A percentile compares a stretch with the other conserved stretches of the same genome.
Conservation (phyloP, 495 filamentous ascomycete genomes). For the Acidiella bohemica region DNA sequence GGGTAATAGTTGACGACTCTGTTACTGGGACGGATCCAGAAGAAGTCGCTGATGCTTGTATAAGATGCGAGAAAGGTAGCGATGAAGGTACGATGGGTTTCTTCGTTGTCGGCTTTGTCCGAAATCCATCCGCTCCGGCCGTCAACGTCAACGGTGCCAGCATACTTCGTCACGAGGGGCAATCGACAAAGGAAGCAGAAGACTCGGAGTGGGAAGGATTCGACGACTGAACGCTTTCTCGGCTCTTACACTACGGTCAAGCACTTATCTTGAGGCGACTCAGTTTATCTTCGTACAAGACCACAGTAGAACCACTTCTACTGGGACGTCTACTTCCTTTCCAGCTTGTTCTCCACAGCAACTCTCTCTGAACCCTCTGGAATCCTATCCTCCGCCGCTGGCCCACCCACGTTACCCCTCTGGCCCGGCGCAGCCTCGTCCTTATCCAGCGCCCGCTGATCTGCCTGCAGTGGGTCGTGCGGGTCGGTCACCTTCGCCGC, state of each 20-base stretch:
- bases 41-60: constrained; percentile 41
- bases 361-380: constrained; percentile 37
- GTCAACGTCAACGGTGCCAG: background rate
- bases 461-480: constrained; percentile 18
- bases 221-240: constrained; percentile 23
- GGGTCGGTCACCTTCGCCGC: constrained; percentile 10
- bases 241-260: too few relatives aligned
- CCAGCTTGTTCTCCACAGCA: constrained; percentile 27
- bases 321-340: background rate
- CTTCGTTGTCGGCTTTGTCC: constrained; percentile 54
- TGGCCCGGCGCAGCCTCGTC: constrained; percentile 30
- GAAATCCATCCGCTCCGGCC: constrained; percentile 25
- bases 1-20: constrained; percentile 18
- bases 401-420: constrained; percentile 25
- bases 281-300: too few relatives aligned
- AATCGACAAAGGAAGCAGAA: constrained; percentile 16
- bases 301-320: background rate
- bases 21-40: constrained; percentile 26
- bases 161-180: too few relatives aligned
- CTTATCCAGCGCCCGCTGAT: constrained; percentile 29
- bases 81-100: constrained; percentile 64
- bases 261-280: too few relatives aligned
- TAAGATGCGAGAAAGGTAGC: constrained; percentile 68
- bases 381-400: constrained; percentile 33
- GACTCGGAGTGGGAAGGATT: constrained; percentile 35